Evolutionary conservation across 768 basidiomycete species (phyloP).

Genomic region (Mycena rosella): DNA sequence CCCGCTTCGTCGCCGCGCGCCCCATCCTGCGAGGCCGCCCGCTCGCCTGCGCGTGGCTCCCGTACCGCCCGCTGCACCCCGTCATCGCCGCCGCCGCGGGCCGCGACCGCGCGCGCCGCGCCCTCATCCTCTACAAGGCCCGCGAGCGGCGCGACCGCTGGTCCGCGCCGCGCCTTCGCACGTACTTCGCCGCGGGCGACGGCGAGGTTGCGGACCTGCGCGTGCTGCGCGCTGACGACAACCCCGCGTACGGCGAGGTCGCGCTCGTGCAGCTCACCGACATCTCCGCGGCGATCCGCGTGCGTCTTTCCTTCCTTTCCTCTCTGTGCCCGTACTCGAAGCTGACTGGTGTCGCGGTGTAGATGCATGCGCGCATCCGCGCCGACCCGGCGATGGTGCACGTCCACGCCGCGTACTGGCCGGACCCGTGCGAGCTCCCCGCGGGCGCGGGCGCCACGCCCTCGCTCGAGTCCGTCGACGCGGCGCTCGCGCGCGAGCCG

Average conservation of each 20-base stretch:
- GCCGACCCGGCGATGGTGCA: constrained; percentile 3
- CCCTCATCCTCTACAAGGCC: too few species aligned
- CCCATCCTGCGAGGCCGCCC: neutral
- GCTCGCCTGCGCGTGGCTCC: neutral
- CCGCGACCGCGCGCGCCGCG: neutral
- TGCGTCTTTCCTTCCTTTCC: neutral
- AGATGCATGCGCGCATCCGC: constrained; percentile 11
- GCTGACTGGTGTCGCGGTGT: neutral
- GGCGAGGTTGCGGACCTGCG: neutral
- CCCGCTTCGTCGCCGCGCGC: neutral
- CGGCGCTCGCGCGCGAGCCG: neutral
- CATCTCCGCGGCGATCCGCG: constrained; percentile 1
- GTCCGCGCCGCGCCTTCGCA: too few species aligned
- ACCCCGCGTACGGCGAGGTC: neutral
- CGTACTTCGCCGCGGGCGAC: neutral
- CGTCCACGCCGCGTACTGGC: constrained; percentile 10
- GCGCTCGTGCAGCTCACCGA: neutral
- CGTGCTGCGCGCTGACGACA: neutral
- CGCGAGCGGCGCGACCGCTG: too few species aligned
- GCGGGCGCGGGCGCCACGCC: too few species aligned
- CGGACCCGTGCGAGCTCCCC: constrained; percentile 9
- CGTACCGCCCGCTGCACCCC: constrained; percentile 11
- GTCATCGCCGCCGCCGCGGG: constrained; percentile 1
- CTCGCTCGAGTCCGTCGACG: neutral
- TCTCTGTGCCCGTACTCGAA: neutral